phyloP scores from a whole-genome alignment of 495 filamentous ascomycete genomes.

The Neurospora sp. region DNA sequence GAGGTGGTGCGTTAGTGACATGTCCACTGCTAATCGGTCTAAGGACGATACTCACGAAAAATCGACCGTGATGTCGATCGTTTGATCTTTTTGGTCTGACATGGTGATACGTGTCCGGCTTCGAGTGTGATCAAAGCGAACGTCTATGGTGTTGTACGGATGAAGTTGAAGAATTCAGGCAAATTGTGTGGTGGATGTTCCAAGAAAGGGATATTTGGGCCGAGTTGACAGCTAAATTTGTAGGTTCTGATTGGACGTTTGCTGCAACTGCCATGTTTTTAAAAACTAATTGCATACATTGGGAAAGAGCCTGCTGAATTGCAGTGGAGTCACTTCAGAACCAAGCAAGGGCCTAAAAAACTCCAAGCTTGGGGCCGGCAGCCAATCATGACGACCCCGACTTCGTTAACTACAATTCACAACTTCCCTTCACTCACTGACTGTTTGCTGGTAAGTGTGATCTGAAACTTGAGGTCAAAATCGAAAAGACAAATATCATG shows the following conservation, averaged over 20 bases:
- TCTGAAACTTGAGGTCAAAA: background rate
- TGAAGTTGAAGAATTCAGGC: background rate
- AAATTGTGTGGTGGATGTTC: background rate
- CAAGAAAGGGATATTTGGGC: background rate
- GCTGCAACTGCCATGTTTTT: background rate
- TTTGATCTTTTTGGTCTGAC: constrained; percentile 4
- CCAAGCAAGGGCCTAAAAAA: background rate
- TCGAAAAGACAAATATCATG: constrained; percentile 6
- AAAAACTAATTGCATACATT: background rate
- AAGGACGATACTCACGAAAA: constrained; percentile 20
- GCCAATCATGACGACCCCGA: background rate
- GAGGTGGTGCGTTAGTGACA: background rate
- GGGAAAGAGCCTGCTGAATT: background rate
- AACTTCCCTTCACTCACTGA: background rate
- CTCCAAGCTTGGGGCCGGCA: background rate
- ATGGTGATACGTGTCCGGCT: background rate
- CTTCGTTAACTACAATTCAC: background rate
- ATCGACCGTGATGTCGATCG: constrained; percentile 26
- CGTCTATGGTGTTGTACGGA: background rate
- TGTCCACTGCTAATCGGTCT: too few species aligned
- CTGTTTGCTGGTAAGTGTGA: background rate
- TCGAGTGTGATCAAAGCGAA: background rate
- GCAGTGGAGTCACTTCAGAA: background rate
- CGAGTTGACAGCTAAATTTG: background rate
- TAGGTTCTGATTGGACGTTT: background rate